phyloP scores from a whole-genome alignment of 805 yeast species.

The Zygoascus bituminiphila region DNA sequence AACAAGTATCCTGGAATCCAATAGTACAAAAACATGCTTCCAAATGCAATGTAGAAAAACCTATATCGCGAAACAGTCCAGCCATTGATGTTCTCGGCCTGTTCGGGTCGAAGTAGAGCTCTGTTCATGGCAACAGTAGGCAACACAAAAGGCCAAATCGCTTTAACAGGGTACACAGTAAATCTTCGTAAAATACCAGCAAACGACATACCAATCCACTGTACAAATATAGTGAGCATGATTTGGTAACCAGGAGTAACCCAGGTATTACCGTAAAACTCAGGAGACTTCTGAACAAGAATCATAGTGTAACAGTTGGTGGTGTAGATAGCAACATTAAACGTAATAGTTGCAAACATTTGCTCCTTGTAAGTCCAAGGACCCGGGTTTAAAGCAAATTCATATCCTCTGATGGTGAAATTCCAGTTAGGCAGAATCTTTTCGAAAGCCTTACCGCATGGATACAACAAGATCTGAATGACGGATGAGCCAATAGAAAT shows the following conservation, averaged over 20 bases:
- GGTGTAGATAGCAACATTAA: constrained; percentile 31
- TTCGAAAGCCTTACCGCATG: constrained; percentile 42
- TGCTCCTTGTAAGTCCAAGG: constrained; percentile 58
- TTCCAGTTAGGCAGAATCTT: constrained; percentile 40
- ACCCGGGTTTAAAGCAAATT: constrained; percentile 41
- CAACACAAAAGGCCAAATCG: constrained; percentile 46
- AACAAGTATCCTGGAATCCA: constrained; percentile 66
- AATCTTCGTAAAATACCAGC: constrained; percentile 48
- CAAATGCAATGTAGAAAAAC: constrained; percentile 40
- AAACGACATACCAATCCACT: constrained; percentile 45
- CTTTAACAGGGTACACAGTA: constrained; percentile 37
- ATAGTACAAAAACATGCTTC: constrained; percentile 44
- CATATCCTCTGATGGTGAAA: constrained; percentile 33
- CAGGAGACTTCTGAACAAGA: constrained; percentile 27
- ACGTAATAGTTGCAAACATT: constrained; percentile 43
- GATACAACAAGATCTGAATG: constrained; percentile 40
- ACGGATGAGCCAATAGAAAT: constrained; percentile 39
- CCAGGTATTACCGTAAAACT: constrained; percentile 25
- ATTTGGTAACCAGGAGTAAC: constrained; percentile 38
- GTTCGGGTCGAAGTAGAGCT: constrained; percentile 21
- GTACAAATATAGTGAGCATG: constrained; percentile 41
- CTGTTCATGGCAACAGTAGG: constrained; percentile 52
- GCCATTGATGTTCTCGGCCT: constrained; percentile 36
- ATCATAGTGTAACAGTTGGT: constrained; percentile 15
- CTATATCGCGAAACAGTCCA: constrained; percentile 51